Conservation (phyloP, 148 eudicot genomes). For the Amaranthus palmeri region DNA sequence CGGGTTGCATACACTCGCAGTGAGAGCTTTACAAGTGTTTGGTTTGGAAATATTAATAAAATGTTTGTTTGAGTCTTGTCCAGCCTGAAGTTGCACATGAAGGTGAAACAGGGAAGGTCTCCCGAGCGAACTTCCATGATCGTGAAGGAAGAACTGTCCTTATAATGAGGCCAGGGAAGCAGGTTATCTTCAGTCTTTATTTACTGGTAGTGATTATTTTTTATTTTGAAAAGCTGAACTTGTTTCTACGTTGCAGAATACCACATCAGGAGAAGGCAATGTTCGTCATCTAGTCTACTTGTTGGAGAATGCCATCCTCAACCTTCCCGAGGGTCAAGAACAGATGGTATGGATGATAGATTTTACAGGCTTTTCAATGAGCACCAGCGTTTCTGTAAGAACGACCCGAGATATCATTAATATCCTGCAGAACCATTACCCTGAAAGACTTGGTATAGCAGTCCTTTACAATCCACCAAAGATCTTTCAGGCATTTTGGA, state of each 20-base stretch:
- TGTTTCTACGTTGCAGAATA: slow-evolving; percentile 48
- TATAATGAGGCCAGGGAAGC: slow-evolving; percentile 95
- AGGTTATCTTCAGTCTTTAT: slow-evolving; percentile 40
- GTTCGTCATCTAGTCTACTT: slow-evolving; percentile 77
- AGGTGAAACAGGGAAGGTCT: slow-evolving; percentile 88
- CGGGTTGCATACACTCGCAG: not conserved
- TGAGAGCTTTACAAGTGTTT: not conserved
- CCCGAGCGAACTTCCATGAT: slow-evolving; percentile 79
- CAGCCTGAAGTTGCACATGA: slow-evolving; percentile 89
- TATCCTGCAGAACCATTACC: slow-evolving; percentile 85
- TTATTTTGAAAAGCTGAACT: not conserved
- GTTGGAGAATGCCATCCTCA: slow-evolving; percentile 78
- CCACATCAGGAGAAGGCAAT: slow-evolving; percentile 62
- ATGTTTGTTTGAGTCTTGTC: not conserved
- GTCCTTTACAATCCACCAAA: slow-evolving; percentile 79
- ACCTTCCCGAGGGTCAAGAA: slow-evolving; percentile 86
- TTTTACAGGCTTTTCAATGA: slow-evolving; percentile 68
- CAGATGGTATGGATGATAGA: slow-evolving; percentile 94
- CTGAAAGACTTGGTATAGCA: slow-evolving; percentile 80
- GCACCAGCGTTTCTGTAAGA: slow-evolving; percentile 55
- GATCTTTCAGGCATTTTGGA: slow-evolving; percentile 75
- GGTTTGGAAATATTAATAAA: not conserved
- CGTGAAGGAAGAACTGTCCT: slow-evolving; percentile 73
- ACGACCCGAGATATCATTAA: slow-evolving; percentile 64
- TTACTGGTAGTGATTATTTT: not conserved